phyloP scores from a whole-genome alignment of 306 rosid species.

The Ochetophila trinervis region DNA sequence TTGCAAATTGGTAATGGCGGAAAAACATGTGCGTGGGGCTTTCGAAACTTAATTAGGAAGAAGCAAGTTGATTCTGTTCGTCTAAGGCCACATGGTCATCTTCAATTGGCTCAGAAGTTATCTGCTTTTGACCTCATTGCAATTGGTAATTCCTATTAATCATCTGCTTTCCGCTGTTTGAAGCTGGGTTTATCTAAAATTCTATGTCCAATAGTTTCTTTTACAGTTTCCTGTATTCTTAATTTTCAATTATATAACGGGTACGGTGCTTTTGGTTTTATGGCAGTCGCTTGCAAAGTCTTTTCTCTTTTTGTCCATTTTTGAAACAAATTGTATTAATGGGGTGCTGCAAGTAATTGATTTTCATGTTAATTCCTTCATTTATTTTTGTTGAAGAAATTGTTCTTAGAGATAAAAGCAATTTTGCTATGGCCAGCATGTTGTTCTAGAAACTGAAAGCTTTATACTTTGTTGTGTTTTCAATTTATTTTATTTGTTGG shows the following conservation, averaged over 20 bases:
- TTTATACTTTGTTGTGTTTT: too few relatives aligned
- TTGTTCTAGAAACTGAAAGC: too few relatives aligned
- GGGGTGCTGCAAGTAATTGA: neutral
- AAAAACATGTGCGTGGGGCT: slow-evolving; percentile 23
- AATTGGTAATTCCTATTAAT: slow-evolving; percentile 40
- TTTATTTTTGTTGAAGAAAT: too few relatives aligned
- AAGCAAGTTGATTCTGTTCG: slow-evolving; percentile 68
- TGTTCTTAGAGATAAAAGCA: too few relatives aligned
- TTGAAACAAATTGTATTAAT: neutral
- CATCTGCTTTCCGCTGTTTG: neutral
- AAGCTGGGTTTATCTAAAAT: neutral
- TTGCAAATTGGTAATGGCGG: slow-evolving; percentile 10
- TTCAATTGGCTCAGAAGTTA: slow-evolving; percentile 53
- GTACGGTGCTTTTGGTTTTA: slow-evolving; percentile 2
- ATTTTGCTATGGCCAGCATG: too few relatives aligned
- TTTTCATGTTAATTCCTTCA: neutral
- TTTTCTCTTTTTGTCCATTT: neutral
- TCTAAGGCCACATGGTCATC: slow-evolving; percentile 28
- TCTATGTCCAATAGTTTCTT: neutral
- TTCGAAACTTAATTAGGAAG: slow-evolving; percentile 53
- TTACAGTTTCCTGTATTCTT: neutral
- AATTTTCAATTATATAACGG: neutral
- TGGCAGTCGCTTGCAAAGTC: neutral
- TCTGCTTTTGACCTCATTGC: slow-evolving; percentile 56
- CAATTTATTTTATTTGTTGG: too few relatives aligned